Conservation (phyloP, 371 early-diverging fungal genomes). For the Phascolomyces articulosus region DNA sequence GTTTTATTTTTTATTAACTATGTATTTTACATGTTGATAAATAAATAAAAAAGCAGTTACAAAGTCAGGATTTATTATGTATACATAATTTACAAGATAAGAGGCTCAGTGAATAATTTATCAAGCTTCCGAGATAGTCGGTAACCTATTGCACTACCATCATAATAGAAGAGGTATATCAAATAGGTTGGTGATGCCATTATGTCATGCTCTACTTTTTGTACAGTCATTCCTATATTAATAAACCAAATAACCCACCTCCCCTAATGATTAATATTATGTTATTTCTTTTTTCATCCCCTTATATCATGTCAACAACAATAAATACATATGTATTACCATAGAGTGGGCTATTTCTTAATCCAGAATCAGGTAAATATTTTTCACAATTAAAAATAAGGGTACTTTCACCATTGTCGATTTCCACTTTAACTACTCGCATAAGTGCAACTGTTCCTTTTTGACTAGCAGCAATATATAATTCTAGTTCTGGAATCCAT, state of each 20-base stretch:
- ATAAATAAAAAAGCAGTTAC: too few species aligned
- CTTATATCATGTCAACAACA: too few species aligned
- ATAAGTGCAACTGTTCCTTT: slow-evolving; percentile 49
- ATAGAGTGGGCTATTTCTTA: slow-evolving; percentile 40
- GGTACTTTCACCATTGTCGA: slow-evolving; percentile 29
- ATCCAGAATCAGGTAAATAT: slow-evolving; percentile 35
- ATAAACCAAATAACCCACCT: too few species aligned
- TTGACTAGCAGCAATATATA: slow-evolving; percentile 43
- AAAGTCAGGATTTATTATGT: too few species aligned
- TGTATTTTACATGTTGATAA: too few species aligned
- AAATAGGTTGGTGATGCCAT: slow-evolving; percentile 25
- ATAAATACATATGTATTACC: too few species aligned
- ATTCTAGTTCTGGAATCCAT: slow-evolving; percentile 49
- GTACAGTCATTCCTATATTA: slow-evolving; percentile 32
- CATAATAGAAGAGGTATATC: slow-evolving; percentile 41
- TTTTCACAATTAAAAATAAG: slow-evolving; percentile 44
- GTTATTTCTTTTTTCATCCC: too few species aligned
- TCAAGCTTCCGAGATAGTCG: slow-evolving; percentile 30
- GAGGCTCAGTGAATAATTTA: slow-evolving; percentile 1
- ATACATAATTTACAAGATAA: neutral
- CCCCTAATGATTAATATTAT: too few species aligned
- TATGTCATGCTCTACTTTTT: slow-evolving; percentile 23
- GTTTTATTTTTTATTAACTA: too few species aligned
- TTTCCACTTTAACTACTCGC: slow-evolving; percentile 38
- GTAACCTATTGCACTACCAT: slow-evolving; percentile 36